Base-by-base conservation (phyloP, 2,329 filamentous ascomycete species). In the Clonostachys rosea region DNA sequence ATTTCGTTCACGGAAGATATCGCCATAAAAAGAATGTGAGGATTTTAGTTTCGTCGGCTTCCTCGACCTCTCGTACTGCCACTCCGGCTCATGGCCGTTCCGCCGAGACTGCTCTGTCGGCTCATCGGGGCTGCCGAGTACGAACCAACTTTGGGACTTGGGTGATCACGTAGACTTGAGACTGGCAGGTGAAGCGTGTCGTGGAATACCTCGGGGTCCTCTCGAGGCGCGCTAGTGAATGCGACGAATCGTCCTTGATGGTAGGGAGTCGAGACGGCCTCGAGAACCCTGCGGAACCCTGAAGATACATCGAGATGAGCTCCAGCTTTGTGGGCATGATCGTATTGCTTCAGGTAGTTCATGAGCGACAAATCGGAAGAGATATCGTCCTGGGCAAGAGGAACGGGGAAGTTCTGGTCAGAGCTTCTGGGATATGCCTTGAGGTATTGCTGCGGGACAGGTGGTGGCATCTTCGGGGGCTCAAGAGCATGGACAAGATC, bases 351-450 rank as follows among this genome's bases (percentile, higher is more conserved):
- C 54, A 79, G 75, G 50, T 76, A 71, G 35, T 75, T 75, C 68
- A 86, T 81, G 43, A 84, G 74, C 10, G 74, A 69, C 30, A 83
- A 62, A 45, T 83, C 81, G 8, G 74, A 75, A 34, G 66, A 64
- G 40, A 80, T 69, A 48, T 82, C 78, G 36, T 81, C 76, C 6
- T 66, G 58, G 12, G 71, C 68, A 20, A 83, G 64, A 14, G 71
- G 65, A 1, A 71, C 68, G 2, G 79, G 78, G 34, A 76, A 78
- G 59, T 81, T 82, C 50, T 76, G 75, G 49, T 83, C 79, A 12
- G 71, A 67, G 42, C 73, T 70, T 49, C 75, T 70, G 41, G 74
- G 69, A 50, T 79, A 78, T 13, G 76, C 73, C 66, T 81, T 82
- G 50, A 79, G 75, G 52, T 83, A 83, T 46, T 78, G 78, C 46